Conservation (phyloP, 2,329 filamentous ascomycete genomes). For the Dendryphion nanum region DNA sequence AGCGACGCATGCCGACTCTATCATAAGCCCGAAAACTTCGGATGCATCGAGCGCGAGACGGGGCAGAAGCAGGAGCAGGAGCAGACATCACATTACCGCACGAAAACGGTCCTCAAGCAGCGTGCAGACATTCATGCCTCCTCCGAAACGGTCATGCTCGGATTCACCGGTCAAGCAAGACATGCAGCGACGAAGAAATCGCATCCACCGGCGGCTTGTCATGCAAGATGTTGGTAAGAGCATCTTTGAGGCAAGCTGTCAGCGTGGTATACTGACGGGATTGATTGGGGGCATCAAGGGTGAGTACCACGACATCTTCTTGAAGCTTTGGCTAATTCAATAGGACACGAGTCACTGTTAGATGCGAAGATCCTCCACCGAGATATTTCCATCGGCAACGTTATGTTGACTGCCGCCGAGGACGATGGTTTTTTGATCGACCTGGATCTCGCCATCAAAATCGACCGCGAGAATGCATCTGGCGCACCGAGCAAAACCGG, state of each 20-base stretch:
- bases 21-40: too few relatives aligned
- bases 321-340: background rate
- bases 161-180: constrained; percentile 8
- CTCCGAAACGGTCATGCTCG: constrained; percentile 8
- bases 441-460: constrained; percentile 34
- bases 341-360: background rate
- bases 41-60: too few relatives aligned
- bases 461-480: constrained; percentile 33
- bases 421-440: constrained; percentile 45
- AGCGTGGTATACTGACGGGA: constrained; percentile 34
- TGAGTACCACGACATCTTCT: constrained; percentile 23
- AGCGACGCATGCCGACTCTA: too few relatives aligned
- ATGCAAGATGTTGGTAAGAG: constrained; percentile 40
- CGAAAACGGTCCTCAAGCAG: constrained; percentile 7
- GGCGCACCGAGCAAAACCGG: constrained; percentile 45
- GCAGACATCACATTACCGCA: too few relatives aligned
- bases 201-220: constrained; percentile 43
- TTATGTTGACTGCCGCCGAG: constrained; percentile 48
- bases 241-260: constrained; percentile 44
- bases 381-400: constrained; percentile 48
- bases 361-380: constrained; percentile 36
- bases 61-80: too few relatives aligned
- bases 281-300: constrained; percentile 40
- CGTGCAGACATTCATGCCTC: constrained; percentile 4
- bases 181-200: constrained; percentile 34